Percentiles rank a stretch among this genome's conserved stretches.
phyloP scores from a whole-genome alignment of 306 rosid genomes.

The Dicorynia guianensis region DNA sequence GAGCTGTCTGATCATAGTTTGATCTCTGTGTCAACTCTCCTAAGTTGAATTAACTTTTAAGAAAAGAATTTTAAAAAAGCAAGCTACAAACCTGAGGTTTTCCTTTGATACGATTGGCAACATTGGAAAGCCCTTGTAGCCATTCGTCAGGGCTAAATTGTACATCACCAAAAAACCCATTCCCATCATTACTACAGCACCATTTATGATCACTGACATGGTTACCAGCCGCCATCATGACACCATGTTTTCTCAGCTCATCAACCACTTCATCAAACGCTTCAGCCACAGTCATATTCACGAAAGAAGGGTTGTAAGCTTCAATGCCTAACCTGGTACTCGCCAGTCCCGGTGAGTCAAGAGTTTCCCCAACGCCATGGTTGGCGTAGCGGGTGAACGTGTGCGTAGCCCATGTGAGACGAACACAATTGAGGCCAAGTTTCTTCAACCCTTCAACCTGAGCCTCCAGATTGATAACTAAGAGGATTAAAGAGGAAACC shows the following conservation, averaged over 20 bases:
- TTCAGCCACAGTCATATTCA: constrained; percentile 15
- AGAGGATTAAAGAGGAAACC: too few relatives aligned
- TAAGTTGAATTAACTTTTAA: too few relatives aligned
- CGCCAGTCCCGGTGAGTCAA: background rate
- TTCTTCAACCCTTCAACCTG: background rate
- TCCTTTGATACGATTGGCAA: constrained; percentile 29
- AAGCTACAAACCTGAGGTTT: constrained; percentile 33
- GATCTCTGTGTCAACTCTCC: too few relatives aligned
- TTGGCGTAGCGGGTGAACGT: constrained; percentile 45
- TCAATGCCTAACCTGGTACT: constrained; percentile 21
- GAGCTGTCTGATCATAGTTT: too few relatives aligned
- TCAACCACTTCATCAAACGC: constrained; percentile 39
- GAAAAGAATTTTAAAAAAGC: too few relatives aligned
- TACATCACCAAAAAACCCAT: constrained; percentile 49
- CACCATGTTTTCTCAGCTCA: constrained; percentile 38
- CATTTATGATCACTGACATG: constrained; percentile 51
- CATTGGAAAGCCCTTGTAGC: constrained; percentile 41
- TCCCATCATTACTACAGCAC: constrained; percentile 49
- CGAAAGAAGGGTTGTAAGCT: constrained; percentile 27
- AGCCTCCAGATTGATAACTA: too few relatives aligned
- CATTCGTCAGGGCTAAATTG: constrained; percentile 40
- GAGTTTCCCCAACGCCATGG: constrained; percentile 14
- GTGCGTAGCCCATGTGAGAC: constrained; percentile 45
- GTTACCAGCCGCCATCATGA: constrained; percentile 51
- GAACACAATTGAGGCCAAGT: constrained; percentile 48